Evolutionary conservation across 768 basidiomycete species (phyloP).

Genomic region (Lactarius pseudohatsudake): DNA sequence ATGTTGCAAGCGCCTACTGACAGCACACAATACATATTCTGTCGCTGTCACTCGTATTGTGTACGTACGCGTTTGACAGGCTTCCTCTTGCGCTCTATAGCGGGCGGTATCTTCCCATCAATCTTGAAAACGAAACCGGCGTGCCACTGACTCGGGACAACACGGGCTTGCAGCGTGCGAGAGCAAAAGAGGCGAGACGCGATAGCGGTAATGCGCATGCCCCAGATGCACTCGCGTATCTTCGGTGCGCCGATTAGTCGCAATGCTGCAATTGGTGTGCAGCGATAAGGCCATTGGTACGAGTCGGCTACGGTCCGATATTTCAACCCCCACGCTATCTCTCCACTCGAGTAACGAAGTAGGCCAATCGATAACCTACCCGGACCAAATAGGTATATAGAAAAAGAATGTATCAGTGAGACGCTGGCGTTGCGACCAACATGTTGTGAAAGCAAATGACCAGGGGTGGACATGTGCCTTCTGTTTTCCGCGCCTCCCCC

Average conservation of each 20-base stretch:
- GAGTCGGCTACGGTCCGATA: not conserved
- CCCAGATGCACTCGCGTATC: not conserved
- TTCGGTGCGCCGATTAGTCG: not conserved
- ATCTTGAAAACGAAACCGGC: not conserved
- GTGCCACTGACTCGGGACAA: not conserved
- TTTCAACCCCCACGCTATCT: not conserved
- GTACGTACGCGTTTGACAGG: not conserved
- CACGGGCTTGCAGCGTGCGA: not conserved
- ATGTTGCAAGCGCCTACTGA: not conserved
- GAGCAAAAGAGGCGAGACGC: not conserved
- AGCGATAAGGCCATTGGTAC: not conserved
- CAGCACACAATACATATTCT: not conserved
- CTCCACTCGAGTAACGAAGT: not conserved
- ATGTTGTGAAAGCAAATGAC: not conserved
- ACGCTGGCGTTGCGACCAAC: not conserved
- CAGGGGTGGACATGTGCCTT: not conserved
- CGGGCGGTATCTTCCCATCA: not conserved
- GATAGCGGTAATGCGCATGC: not conserved
- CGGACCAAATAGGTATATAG: not conserved
- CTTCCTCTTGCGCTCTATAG: not conserved
- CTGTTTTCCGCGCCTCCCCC: not conserved
- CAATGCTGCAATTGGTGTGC: not conserved
- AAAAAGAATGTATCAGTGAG: not conserved
- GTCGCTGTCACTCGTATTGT: not conserved
- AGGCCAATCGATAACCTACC: not conserved